Base-by-base conservation (phyloP, 805 yeast genomes). In the Yamadazyma paraphyllophila region DNA sequence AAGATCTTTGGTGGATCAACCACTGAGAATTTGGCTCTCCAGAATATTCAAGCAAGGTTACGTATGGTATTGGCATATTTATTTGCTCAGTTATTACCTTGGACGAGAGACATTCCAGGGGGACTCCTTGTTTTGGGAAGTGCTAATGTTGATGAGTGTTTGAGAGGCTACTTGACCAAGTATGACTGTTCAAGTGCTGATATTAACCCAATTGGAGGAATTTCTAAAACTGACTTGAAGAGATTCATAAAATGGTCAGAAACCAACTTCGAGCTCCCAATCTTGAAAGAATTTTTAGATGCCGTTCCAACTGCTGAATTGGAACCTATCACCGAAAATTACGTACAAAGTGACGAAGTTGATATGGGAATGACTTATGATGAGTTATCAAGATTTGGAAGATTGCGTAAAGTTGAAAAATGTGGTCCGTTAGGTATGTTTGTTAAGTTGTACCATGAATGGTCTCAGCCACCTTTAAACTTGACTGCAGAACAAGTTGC, bases 311-410 rank as follows among this genome's bases (percentile, higher is more conserved):
- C 99, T 0, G 99, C 99, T 0, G 99, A 94, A 63, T 77, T 94
- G 42, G 99, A 94, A 60, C 99, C 99, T 30, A 92, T 89, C 44
- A 94, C 99, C 0, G 83, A 85, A 52, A 76, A 81, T 46, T 92
- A 94, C 57, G 95, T 92, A 12, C 99, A 94, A 65, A 86, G 96
- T 27, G 99, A 94, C 64, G 99, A 94, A 65, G 82, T 80, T 11
- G 99, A 94, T 61, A 94, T 94, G 99, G 99, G 99, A 1, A 86
- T 95, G 85, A 87, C 97, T 0, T 94, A 94, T 59, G 96, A 91
- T 53, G 99, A 94, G 61, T 76, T 94, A 48, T 85, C 96, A 29
- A 74, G 86, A 6, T 91, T 94, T 71, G 99, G 99, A 11, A 77
- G 86, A 48, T 75, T 94, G 50, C 79, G 99, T 53, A 94, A 94